These are phyloP conservation scores for Miscanthus lutarioriparius DNA, from an alignment of 176 grass and related monocot species.

Conservation along the genomic window DNA sequence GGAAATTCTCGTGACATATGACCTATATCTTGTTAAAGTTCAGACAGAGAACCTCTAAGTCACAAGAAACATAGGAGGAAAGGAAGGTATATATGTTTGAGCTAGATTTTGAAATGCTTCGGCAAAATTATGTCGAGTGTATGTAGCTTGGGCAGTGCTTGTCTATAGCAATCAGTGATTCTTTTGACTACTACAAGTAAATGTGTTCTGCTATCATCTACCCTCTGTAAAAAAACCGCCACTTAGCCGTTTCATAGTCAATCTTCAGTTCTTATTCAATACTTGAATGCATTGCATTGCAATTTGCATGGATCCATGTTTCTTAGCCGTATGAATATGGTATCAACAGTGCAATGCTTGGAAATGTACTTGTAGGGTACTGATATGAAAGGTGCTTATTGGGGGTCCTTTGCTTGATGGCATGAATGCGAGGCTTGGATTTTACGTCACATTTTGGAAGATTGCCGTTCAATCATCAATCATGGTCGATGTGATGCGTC, in stretches of 20 bases:
- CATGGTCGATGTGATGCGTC: constrained; percentile 36
- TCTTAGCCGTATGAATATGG: background rate
- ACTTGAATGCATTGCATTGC: background rate
- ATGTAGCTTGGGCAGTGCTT: constrained; percentile 47
- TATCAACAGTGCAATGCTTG: background rate
- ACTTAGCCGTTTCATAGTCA: constrained; percentile 25
- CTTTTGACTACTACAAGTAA: constrained; percentile 49
- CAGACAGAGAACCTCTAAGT: constrained; percentile 20
- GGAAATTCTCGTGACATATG: background rate
- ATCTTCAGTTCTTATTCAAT: background rate
- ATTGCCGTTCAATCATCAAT: background rate
- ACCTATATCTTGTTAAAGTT: constrained; percentile 31
- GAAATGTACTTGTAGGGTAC: background rate
- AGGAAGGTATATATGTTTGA: constrained; percentile 34
- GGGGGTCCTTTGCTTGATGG: background rate
- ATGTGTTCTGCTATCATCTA: constrained; percentile 15
- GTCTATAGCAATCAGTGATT: constrained; percentile 41
- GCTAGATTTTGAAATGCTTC: constrained; percentile 41
- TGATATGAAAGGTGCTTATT: background rate
- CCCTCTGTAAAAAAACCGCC: constrained; percentile 14
- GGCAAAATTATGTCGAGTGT: constrained; percentile 46
- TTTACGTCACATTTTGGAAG: constrained; percentile 14
- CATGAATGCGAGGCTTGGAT: constrained; percentile 7
- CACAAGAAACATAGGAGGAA: constrained; percentile 41
- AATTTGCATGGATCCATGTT: background rate